Evolutionary conservation across 805 yeast species (phyloP).

Genomic region (Metschnikowia shivogae): DNA sequence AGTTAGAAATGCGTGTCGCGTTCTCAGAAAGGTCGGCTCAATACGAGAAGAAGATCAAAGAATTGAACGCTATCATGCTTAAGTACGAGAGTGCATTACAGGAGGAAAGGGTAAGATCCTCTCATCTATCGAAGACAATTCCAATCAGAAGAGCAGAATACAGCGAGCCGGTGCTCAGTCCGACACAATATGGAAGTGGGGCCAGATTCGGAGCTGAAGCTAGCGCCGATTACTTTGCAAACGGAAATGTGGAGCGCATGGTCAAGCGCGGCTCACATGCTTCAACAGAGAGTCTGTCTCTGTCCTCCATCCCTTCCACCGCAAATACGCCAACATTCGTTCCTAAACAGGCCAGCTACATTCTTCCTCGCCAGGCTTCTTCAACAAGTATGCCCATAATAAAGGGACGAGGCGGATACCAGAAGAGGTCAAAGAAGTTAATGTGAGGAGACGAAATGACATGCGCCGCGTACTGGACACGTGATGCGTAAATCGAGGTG

Average conservation of each 20-base stretch:
- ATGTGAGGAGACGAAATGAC: constrained; percentile 22
- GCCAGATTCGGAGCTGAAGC: not conserved
- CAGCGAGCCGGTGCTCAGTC: constrained; percentile 6
- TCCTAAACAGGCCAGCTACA: not conserved
- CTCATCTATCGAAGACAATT: constrained; percentile 33
- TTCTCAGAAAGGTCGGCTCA: constrained; percentile 22
- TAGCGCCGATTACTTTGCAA: not conserved
- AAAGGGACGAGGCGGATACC: constrained; percentile 44
- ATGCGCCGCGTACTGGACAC: constrained; percentile 1
- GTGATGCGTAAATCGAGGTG: not conserved
- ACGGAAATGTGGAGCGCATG: not conserved
- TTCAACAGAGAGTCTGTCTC: constrained; percentile 6
- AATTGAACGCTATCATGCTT: constrained; percentile 25
- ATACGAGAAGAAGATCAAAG: constrained; percentile 35
- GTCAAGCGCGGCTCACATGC: constrained; percentile 1
- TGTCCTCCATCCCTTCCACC: constrained; percentile 1
- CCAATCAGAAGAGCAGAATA: constrained; percentile 27
- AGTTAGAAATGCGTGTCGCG: constrained; percentile 26
- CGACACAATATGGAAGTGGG: not conserved
- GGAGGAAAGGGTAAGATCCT: constrained; percentile 32
- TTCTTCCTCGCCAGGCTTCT: constrained; percentile 2
- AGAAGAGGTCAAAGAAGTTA: constrained; percentile 36
- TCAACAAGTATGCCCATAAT: constrained; percentile 25
- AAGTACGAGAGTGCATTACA: constrained; percentile 35
- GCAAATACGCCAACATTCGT: not conserved